Conservation (phyloP, 140 eudicot genomes). For the Stevia rebaudiana region DNA sequence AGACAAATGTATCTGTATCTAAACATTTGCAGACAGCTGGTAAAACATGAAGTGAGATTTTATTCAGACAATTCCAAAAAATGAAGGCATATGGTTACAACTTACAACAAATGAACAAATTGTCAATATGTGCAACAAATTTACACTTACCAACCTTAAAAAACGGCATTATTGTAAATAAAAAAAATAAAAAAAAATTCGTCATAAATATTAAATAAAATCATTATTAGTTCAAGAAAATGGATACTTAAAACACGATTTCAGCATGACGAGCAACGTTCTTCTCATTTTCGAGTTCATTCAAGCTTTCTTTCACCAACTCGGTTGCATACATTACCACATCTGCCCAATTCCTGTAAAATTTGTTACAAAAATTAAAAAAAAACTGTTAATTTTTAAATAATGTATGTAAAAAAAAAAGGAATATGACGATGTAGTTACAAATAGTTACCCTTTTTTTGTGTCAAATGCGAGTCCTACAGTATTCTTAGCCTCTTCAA, state of each 20-base stretch:
- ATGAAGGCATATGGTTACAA: slow-evolving; percentile 8
- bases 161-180: neutral
- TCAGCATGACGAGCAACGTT: neutral
- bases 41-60: neutral
- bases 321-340: slow-evolving; percentile 49
- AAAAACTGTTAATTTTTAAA: neutral
- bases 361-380: neutral
- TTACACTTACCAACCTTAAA: slow-evolving; percentile 13
- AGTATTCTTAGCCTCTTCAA: slow-evolving; percentile 70
- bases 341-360: slow-evolving; percentile 66
- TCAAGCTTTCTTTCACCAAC: slow-evolving; percentile 53
- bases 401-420: neutral
- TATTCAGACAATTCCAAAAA: neutral
- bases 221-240: neutral
- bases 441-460: slow-evolving; percentile 40
- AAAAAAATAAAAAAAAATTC: slow-evolving; percentile 11
- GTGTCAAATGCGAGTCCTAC: slow-evolving; percentile 74
- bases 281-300: slow-evolving; percentile 38
- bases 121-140: slow-evolving; percentile 23
- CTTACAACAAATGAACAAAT: slow-evolving; percentile 1
- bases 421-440: neutral
- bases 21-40: neutral
- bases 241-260: slow-evolving; percentile 5
- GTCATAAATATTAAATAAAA: neutral
- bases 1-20: neutral